Evolutionary conservation across 2,329 filamentous ascomycete genomes (phyloP).

Genomic region (Immersiporthe knoxdaviesiana): DNA sequence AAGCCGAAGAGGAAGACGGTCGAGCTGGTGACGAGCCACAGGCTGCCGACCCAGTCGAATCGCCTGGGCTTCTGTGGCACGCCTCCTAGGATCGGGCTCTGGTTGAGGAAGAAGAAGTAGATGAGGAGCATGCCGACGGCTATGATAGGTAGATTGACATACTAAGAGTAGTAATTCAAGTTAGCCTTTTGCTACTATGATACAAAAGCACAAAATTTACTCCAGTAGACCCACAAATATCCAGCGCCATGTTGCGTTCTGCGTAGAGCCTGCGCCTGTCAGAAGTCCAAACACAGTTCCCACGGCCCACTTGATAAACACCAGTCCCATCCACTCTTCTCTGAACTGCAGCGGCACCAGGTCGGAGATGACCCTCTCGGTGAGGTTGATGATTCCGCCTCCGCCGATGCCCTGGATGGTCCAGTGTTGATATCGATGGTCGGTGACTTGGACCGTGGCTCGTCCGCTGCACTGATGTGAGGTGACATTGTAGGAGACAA

Average conservation of each 20-base stretch:
- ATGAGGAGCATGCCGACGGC: constrained; percentile 52
- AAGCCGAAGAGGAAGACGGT: constrained; percentile 65
- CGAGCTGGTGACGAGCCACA: constrained; percentile 62
- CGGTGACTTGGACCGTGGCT: not conserved
- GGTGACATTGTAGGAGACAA: not conserved
- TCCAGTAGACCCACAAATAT: constrained; percentile 35
- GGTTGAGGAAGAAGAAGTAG: constrained; percentile 57
- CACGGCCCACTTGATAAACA: constrained; percentile 55
- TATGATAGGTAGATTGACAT: constrained; percentile 63
- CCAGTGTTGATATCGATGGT: no score
- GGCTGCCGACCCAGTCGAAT: constrained; percentile 66
- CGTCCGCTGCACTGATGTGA: not conserved
- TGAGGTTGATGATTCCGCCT: constrained; percentile 52
- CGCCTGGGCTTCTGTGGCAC: constrained; percentile 52
- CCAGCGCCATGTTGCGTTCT: constrained; percentile 61
- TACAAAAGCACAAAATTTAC: no score
- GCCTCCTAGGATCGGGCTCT: constrained; percentile 51
- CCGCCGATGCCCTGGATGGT: constrained; percentile 56
- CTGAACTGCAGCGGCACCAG: constrained; percentile 48
- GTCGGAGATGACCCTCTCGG: constrained; percentile 51
- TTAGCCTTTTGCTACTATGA: no score
- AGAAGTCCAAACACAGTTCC: constrained; percentile 58
- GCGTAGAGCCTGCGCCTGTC: constrained; percentile 57
- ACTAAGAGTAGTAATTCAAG: no score
- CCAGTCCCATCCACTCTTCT: constrained; percentile 44